phyloP scores from a whole-genome alignment of 2,329 filamentous ascomycete species.

The Taxawa tesnikishii region DNA sequence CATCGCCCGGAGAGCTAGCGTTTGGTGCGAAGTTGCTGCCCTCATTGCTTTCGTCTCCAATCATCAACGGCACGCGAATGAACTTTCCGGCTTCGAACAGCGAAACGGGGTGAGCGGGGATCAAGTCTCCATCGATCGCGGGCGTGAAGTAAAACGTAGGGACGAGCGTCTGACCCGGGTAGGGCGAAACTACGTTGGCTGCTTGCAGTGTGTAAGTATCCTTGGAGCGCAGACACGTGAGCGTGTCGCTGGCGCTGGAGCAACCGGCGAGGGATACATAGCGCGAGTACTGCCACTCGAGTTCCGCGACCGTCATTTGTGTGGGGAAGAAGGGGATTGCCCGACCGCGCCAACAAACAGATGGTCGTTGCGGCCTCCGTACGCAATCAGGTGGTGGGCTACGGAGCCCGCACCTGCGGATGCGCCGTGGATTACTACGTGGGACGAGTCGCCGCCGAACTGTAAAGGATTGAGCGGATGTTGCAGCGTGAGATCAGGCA shows the following conservation, averaged over 20 bases:
- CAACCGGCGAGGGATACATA: conserved; percentile 23
- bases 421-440: conserved; percentile 23
- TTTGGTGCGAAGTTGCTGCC: conserved; percentile 27
- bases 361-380: conserved; percentile 32
- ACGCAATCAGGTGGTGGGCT: conserved; percentile 18
- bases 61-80: conserved; percentile 27
- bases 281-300: conserved; percentile 29
- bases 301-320: conserved; percentile 23
- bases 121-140: conserved; percentile 28
- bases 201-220: conserved; percentile 25
- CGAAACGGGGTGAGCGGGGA: conserved; percentile 26
- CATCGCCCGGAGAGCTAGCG: conserved; percentile 18
- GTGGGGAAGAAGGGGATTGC: conserved; percentile 23
- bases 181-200: conserved; percentile 23
- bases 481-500: too few relatives aligned
- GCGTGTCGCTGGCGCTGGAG: conserved; percentile 11
- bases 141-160: conserved; percentile 31
- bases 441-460: conserved; percentile 25
- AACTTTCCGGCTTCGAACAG: conserved; percentile 24
- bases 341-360: conserved; percentile 19
- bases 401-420: conserved; percentile 28
- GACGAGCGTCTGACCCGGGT: conserved; percentile 20
- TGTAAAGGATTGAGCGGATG: background rate
- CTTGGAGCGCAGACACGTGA: conserved; percentile 25
- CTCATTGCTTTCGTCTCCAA: conserved; percentile 34